Percentiles rank a stretch among this genome's conserved stretches.
Conservation (phyloP, 108 stramenopile species). For the Craspedostauros australis region DNA sequence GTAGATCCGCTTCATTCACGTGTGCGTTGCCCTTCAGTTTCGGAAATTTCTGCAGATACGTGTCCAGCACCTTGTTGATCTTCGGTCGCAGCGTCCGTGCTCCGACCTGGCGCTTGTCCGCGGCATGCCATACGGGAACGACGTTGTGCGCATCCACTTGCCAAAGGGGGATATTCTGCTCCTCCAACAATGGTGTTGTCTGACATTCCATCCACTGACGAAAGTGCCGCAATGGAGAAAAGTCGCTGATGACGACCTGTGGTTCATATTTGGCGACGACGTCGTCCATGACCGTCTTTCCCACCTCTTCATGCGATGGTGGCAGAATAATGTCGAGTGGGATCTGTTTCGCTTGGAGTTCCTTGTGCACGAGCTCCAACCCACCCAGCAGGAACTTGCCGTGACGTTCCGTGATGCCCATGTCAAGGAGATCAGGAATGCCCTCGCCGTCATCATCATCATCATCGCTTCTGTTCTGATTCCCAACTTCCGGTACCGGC, state of each 20-base stretch:
- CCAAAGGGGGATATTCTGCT: constrained; percentile 54
- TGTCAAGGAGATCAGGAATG: constrained; percentile 28
- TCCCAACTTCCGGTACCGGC: background rate
- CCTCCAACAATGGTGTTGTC: constrained; percentile 37
- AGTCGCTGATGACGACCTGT: constrained; percentile 78
- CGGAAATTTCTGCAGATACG: constrained; percentile 76
- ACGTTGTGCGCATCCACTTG: constrained; percentile 99
- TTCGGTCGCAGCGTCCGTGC: constrained; percentile 95
- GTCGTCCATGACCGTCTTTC: constrained; percentile 39
- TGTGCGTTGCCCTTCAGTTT: constrained; percentile 49
- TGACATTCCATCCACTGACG: constrained; percentile 64
- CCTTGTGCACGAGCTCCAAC: constrained; percentile 66
- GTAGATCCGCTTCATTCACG: constrained; percentile 22
- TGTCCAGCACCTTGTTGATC: constrained; percentile 71
- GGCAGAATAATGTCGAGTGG: constrained; percentile 78
- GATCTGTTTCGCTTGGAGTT: constrained; percentile 52
- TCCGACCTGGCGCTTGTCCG: constrained; percentile 88
- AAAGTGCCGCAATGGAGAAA: constrained; percentile 76
- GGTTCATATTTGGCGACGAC: constrained; percentile 27
- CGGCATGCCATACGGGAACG: constrained; percentile 94
- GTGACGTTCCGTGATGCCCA: constrained; percentile 74
- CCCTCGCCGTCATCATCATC: constrained; percentile 24
- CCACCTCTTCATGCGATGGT: constrained; percentile 33
- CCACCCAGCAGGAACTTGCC: constrained; percentile 86
- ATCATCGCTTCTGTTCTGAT: too few relatives aligned